Percentiles rank a stretch among this genome's conserved stretches.
Conservation (phyloP, 495 filamentous ascomycete genomes). For the Letharia columbiana region DNA sequence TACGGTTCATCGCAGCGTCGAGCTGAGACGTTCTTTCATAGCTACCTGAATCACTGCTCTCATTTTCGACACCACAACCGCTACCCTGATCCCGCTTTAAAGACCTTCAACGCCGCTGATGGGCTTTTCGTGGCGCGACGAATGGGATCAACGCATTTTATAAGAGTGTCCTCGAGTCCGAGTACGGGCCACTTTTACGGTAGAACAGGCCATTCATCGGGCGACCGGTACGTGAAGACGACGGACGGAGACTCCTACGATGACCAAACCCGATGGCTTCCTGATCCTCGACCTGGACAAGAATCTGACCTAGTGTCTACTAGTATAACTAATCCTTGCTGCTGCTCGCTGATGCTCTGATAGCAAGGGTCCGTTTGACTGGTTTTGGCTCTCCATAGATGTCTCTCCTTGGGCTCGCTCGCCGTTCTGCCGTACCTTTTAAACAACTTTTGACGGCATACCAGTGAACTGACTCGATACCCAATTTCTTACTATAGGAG, state of each 20-base stretch:
- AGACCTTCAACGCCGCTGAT: neutral
- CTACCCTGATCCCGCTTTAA: neutral
- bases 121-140: neutral
- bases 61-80: neutral
- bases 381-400: slow-evolving; percentile 14
- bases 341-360: slow-evolving; percentile 61
- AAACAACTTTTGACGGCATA: slow-evolving; percentile 19
- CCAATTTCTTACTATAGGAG: slow-evolving; percentile 58
- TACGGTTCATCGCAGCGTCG: neutral
- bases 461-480: slow-evolving; percentile 27
- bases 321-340: slow-evolving; percentile 47
- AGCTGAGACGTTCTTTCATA: neutral
- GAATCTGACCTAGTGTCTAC: neutral
- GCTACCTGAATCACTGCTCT: neutral
- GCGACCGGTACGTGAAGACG: neutral
- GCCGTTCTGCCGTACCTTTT: slow-evolving; percentile 12
- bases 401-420: slow-evolving; percentile 16
- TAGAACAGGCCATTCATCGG: neutral
- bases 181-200: neutral
- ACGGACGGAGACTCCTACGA: neutral
- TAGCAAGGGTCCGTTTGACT: neutral
- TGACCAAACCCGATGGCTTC: neutral
- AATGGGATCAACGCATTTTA: neutral
- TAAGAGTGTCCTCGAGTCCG: neutral
- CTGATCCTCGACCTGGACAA: neutral